Conservation (phyloP, 495 filamentous ascomycete genomes). For the Hypoxylon rickii region DNA sequence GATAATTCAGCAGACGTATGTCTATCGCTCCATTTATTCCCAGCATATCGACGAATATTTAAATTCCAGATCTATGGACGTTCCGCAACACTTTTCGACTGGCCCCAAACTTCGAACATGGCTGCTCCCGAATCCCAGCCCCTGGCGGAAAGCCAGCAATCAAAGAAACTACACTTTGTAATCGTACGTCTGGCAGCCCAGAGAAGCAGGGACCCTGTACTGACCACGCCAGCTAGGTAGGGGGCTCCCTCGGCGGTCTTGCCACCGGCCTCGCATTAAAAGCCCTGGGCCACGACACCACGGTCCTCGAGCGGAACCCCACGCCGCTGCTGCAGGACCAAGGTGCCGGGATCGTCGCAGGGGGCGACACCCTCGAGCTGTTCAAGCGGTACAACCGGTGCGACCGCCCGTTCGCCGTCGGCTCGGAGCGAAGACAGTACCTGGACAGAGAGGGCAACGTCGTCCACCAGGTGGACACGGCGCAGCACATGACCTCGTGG, state of each 20-base stretch:
- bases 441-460: conserved; percentile 49
- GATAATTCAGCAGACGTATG: conserved; percentile 29
- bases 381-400: conserved; percentile 45
- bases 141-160: conserved; percentile 3
- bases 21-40: conserved; percentile 17
- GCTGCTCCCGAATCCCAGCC: conserved; percentile 12
- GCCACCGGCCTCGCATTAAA: conserved; percentile 55
- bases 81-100: neutral
- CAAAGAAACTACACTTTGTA: conserved; percentile 38
- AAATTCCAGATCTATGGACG: neutral
- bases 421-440: conserved; percentile 45
- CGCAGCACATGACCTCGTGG: conserved; percentile 59
- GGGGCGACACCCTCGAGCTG: conserved; percentile 42
- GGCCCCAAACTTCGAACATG: conserved; percentile 6
- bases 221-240: conserved; percentile 42
- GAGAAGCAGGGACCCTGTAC: neutral
- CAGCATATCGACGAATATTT: conserved; percentile 6
- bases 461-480: conserved; percentile 46
- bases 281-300: conserved; percentile 52
- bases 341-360: conserved; percentile 60
- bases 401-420: conserved; percentile 42
- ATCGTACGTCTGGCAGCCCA: conserved; percentile 29
- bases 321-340: conserved; percentile 55
- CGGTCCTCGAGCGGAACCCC: conserved; percentile 58
- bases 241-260: conserved; percentile 54